These are phyloP conservation scores for Klebsormidium nitens DNA, from an alignment of 139 green algal species.

Conservation along the genomic window DNA sequence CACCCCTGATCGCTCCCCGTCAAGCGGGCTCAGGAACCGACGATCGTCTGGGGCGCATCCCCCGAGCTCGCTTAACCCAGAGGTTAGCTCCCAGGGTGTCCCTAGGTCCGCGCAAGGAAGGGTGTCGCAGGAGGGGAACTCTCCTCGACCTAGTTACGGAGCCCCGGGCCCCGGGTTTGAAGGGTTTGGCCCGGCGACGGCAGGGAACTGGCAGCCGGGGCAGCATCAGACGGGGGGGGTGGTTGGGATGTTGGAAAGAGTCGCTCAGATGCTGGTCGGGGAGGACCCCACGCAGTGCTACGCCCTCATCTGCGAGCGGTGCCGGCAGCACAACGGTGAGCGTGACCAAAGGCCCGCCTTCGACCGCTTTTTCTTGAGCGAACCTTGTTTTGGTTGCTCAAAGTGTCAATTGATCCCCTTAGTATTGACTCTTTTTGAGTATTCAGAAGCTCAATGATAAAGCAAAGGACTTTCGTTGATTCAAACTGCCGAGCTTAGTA, in stretches of 20 bases:
- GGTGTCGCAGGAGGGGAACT: slow-evolving; percentile 6
- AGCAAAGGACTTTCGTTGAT: too few relatives aligned
- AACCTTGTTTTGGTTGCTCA: too few relatives aligned
- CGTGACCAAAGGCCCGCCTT: too few relatives aligned
- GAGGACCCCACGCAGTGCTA: slow-evolving; percentile 38
- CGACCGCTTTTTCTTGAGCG: too few relatives aligned
- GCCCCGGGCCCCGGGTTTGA: not conserved
- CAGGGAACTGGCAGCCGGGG: not conserved
- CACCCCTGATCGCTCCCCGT: too few relatives aligned
- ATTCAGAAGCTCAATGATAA: too few relatives aligned
- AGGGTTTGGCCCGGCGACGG: not conserved
- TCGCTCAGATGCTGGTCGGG: slow-evolving; percentile 32
- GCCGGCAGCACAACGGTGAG: slow-evolving; percentile 34
- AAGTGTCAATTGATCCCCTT: too few relatives aligned
- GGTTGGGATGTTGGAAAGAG: slow-evolving; percentile 21
- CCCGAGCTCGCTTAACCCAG: not conserved
- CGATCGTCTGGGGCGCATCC: not conserved
- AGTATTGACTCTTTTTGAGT: too few relatives aligned
- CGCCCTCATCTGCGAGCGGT: slow-evolving; percentile 31
- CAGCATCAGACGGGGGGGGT: not conserved
- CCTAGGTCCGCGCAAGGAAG: not conserved
- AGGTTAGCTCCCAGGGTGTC: not conserved
- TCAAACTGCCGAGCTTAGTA: too few relatives aligned
- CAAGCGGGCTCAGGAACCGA: not conserved
- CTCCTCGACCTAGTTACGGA: not conserved